These are phyloP conservation scores for Helotiales sp. DNA, from an alignment of 2,329 filamentous ascomycete species.

Conservation along the genomic window DNA sequence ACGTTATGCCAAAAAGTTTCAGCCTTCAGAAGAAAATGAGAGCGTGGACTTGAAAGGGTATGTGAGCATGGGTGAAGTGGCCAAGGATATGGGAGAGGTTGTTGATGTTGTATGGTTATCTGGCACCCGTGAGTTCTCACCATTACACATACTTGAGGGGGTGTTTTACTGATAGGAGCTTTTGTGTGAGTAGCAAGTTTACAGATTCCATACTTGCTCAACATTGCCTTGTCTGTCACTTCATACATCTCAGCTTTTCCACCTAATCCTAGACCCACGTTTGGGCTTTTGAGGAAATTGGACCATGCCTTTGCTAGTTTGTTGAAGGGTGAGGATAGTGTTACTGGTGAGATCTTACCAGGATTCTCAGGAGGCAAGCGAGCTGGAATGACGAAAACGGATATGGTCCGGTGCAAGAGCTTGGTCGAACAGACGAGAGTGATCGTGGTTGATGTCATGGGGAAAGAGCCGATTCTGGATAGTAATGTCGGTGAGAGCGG, in stretches of 20 bases:
- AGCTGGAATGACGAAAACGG: slow-evolving; percentile 69
- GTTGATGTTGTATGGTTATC: slow-evolving; percentile 84
- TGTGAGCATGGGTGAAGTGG: slow-evolving; percentile 60
- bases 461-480: slow-evolving; percentile 48
- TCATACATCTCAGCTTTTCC: slow-evolving; percentile 73
- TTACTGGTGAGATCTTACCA: slow-evolving; percentile 64
- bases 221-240: slow-evolving; percentile 70
- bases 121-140: slow-evolving; percentile 69
- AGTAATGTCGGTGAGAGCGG: slow-evolving; percentile 41
- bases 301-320: slow-evolving; percentile 82
- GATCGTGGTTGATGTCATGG: slow-evolving; percentile 68
- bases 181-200: slow-evolving; percentile 58
- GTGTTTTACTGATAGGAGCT: neutral
- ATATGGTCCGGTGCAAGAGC: slow-evolving; percentile 85
- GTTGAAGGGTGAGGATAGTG: slow-evolving; percentile 64
- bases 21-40: slow-evolving; percentile 44
- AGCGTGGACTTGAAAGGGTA: slow-evolving; percentile 58
- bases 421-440: slow-evolving; percentile 76
- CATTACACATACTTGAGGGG: neutral
- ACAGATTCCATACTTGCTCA: slow-evolving; percentile 82
- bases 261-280: slow-evolving; percentile 65
- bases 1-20: slow-evolving; percentile 61
- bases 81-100: slow-evolving; percentile 70
- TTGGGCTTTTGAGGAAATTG: slow-evolving; percentile 72
- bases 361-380: slow-evolving; percentile 64